Evolutionary conservation across 2,329 filamentous ascomycete species (phyloP), one percentile per base, ranked within the genome.

Genomic region (Fusarium sp.): DNA sequence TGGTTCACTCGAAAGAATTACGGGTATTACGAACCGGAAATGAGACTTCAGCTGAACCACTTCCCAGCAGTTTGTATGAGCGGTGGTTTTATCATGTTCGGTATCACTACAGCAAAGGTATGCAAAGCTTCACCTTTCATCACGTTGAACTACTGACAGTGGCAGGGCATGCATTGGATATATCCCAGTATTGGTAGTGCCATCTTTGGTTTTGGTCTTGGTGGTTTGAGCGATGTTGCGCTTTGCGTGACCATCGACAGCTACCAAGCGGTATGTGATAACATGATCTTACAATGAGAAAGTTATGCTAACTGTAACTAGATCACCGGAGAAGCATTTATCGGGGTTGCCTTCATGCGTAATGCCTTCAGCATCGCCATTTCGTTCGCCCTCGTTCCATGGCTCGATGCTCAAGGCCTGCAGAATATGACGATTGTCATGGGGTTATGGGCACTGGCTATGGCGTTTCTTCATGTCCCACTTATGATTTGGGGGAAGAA

Each of bases 21-120:
- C 3, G 83, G 82, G 4, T 79, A 81, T 31, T 84, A 81, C 55
- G 83, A 84, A 60, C 83, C 83, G 0, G 83, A 85, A 61, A 84
- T 84, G 77, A 76, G 83, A 3, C 73, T 84, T 5, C 82, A 77
- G 25, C n/a, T 71, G 4, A 46, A 70, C 18, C 63, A 67, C 8
- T 44, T 76, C 9, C 80, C 82, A 8, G 79, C 78, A 0, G 5
- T 83, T 2, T 44, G 74, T 13, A 73, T 80, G 68, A 76, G 78
- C 5, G 79, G 73, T 5, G 82, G 82, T 0, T 33, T 82, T 14
- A 77, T 80, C 17, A 79, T 83, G 73, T 83, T 82, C 61, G 82
- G 82, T 8, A 68, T 72, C 4, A 81, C 80, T 0, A 62, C 79
- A 4, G 70, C 75, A n/a, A 70, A 75, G 59, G 81, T 81, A 75